phyloP scores from a whole-genome alignment of 768 basidiomycete genomes.

The Termitomyces sp. region DNA sequence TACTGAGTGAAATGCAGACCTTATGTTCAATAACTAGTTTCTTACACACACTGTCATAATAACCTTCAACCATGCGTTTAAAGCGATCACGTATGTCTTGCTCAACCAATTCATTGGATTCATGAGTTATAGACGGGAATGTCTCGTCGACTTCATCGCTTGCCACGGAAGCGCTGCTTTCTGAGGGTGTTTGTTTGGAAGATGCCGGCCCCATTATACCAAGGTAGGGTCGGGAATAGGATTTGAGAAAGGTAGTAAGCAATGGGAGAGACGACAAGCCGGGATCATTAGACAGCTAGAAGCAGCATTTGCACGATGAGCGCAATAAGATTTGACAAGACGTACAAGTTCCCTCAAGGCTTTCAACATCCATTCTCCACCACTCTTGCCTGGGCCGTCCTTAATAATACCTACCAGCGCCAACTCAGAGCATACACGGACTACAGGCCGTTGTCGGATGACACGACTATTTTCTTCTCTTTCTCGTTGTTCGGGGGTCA shows the following conservation, averaged over 20 bases:
- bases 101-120: conserved; percentile 76
- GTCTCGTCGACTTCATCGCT: conserved; percentile 22
- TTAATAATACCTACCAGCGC: conserved; percentile 82
- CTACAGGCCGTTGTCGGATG: conserved; percentile 73
- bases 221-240: conserved; percentile 84
- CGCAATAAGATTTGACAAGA: conserved; percentile 8
- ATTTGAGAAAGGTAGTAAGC: conserved; percentile 87
- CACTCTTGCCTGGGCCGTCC: conserved; percentile 64
- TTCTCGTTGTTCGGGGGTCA: conserved; percentile 78
- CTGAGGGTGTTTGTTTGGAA: conserved; percentile 53
- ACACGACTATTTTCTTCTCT: conserved; percentile 85
- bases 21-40: conserved; percentile 90
- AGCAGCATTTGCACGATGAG: conserved; percentile 7
- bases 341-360: conserved; percentile 78
- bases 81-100: conserved; percentile 84
- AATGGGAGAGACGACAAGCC: conserved; percentile 83
- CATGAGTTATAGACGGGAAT: conserved; percentile 37
- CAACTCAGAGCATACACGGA: conserved; percentile 87
- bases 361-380: conserved; percentile 89
- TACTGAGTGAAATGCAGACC: conserved; percentile 34
- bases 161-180: conserved; percentile 46
- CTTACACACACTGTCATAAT: conserved; percentile 89
- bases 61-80: conserved; percentile 88
- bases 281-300: conserved; percentile 84
- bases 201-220: conserved; percentile 55